A percentile compares a stretch with the other conserved stretches of the same genome.
These are phyloP conservation scores for Fonsecaea pedrosoi DNA, from an alignment of 2,329 filamentous ascomycete genomes.

Conservation along the genomic window DNA sequence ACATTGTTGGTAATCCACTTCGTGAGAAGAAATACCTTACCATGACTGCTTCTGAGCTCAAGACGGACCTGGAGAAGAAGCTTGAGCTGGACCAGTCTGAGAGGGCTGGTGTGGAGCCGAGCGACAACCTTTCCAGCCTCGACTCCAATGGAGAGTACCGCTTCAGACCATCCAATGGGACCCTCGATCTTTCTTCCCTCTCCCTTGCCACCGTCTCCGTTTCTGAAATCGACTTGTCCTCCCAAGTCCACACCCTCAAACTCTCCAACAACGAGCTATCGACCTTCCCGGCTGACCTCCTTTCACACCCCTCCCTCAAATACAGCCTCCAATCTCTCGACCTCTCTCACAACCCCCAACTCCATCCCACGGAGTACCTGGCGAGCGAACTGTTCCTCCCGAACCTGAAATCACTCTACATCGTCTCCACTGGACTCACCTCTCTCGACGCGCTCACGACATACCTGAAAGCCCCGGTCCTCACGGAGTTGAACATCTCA, in stretches of 20 bases:
- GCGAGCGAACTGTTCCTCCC: constrained; percentile 72
- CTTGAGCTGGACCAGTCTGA: constrained; percentile 9
- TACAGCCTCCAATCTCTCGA: constrained; percentile 74
- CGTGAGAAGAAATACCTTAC: constrained; percentile 84
- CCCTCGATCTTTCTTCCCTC: constrained; percentile 72
- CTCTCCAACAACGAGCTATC: constrained; percentile 80
- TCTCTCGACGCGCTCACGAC: constrained; percentile 70
- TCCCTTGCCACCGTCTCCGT: constrained; percentile 57
- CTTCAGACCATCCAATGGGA: constrained; percentile 38
- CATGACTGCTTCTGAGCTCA: constrained; percentile 64
- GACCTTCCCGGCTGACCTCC: constrained; percentile 68
- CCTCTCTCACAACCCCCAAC: constrained; percentile 72
- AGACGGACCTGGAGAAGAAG: constrained; percentile 31
- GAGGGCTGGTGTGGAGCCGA: not conserved
- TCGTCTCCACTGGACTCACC: constrained; percentile 76
- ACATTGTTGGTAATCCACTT: constrained; percentile 86
- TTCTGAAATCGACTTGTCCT: constrained; percentile 59
- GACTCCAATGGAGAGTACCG: constrained; percentile 10
- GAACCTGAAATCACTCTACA: constrained; percentile 75
- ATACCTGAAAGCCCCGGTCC: constrained; percentile 72
- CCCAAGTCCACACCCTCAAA: constrained; percentile 52
- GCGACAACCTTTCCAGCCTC: not conserved
- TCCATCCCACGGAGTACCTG: constrained; percentile 70
- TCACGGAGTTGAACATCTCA: constrained; percentile 80
- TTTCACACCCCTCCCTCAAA: constrained; percentile 69